Conservation (phyloP, 1,139 yeast genomes). For the Scheffersomyces lignicola region DNA sequence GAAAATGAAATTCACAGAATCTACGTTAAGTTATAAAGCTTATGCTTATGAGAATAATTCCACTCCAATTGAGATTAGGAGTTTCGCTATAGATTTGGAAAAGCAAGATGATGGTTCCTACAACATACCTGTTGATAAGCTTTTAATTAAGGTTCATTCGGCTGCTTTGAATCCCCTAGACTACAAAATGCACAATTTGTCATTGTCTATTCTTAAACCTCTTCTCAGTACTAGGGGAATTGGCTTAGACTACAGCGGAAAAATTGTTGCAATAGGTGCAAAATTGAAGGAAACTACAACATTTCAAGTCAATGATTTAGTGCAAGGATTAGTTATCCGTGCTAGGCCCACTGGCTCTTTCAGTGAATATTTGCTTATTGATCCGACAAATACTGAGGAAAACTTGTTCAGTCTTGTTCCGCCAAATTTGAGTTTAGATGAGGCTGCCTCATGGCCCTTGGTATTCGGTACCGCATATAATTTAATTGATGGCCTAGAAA, state of each 20-base stretch:
- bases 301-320: slow-evolving; percentile 60
- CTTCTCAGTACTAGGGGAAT: slow-evolving; percentile 38
- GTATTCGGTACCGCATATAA: slow-evolving; percentile 60
- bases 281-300: slow-evolving; percentile 15
- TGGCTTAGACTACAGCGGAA: slow-evolving; percentile 73
- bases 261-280: slow-evolving; percentile 60
- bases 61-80: slow-evolving; percentile 14
- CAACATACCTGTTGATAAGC: slow-evolving; percentile 39
- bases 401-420: slow-evolving; percentile 50
- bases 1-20: slow-evolving; percentile 19
- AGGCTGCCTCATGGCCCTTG: slow-evolving; percentile 61
- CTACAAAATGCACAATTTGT: slow-evolving; percentile 43
- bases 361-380: slow-evolving; percentile 40
- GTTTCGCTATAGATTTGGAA: slow-evolving; percentile 15
- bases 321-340: slow-evolving; percentile 55
- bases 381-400: slow-evolving; percentile 40
- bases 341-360: slow-evolving; percentile 52
- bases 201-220: slow-evolving; percentile 19
- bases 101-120: slow-evolving; percentile 30
- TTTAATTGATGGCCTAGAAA: slow-evolving; percentile 26
- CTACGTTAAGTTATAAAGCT: slow-evolving; percentile 17
- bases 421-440: slow-evolving; percentile 40
- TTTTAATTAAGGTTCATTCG: slow-evolving; percentile 58
- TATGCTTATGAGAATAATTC: slow-evolving; percentile 15
- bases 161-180: slow-evolving; percentile 75